Evolutionary conservation across 2,329 filamentous ascomycete species (phyloP), one percentile per base, ranked within the genome.

Genomic region (Leptodontidium sp.): DNA sequence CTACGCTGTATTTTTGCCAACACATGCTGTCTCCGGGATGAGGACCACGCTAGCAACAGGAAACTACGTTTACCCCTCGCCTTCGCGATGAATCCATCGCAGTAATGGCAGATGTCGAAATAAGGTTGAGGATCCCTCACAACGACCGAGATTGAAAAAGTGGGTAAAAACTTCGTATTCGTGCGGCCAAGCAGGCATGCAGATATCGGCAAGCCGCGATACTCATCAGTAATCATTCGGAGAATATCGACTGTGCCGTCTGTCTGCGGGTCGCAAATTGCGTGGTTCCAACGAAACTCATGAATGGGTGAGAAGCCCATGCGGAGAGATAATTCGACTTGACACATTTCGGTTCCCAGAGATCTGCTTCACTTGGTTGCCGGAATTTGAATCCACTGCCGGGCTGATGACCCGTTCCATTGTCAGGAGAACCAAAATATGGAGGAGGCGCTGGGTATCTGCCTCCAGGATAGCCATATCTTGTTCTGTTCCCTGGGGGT

Each of bases 301-400:
- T 50, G 15, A 50, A 50, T 14, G 15, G 29, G 29, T 6, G 29
- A 32, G 29, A 32, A 32, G 29, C 6, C 6, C 21, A 6, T 9
- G 11, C n/a, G 43, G 53, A 73, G 55, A 76, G 68, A 61, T 75
- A 73, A 35, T 75, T 70, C n/a, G 69, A 58, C 47, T 72, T 75
- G 2, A 76, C 72, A 61, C 75, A 77, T 38, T 69, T 74, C 17
- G 75, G 75, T 21, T 71, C 53, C 75, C 75, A 77, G 12, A 76
- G 70, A 64, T 71, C 66, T 11, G 65, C 69, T 59, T 77, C 75
- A 65, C 73, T 70, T 14, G 66, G 45, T 2, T 9, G 26, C 65
- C 71, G 72, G 11, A 50, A 57, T 55, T 65, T 59, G 50, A 64
- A 68, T 2, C 58, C 65, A 24, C 12, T 66, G 43, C 68, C 59